Base-by-base conservation (phyloP, 139 green algal genomes). In the Deuterostichococcus epilithicus region DNA sequence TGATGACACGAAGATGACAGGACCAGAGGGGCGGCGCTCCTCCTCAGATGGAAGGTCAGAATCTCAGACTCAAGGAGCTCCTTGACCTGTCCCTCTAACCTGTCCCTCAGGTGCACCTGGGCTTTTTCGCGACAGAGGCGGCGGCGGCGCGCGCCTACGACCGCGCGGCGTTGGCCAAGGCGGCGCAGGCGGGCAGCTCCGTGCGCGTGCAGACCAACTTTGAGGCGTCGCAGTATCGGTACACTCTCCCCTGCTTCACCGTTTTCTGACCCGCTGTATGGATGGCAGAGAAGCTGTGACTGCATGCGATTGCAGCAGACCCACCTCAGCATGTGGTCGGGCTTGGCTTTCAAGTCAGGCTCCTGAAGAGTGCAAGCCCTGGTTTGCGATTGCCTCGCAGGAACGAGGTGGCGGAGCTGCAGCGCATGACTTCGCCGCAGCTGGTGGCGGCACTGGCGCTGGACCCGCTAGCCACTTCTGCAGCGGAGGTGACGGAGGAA, bases 31-130 rank as follows among this genome's bases (percentile, higher is more conserved):
- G n/a, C n/a, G n/a, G n/a, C n/a, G n/a, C n/a, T n/a, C n/a, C n/a
- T n/a, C n/a, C n/a, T n/a, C n/a, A n/a, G n/a, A n/a, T n/a, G n/a
- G n/a, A n/a, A n/a, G n/a, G n/a, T n/a, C n/a, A n/a, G n/a, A n/a
- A n/a, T n/a, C n/a, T n/a, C n/a, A n/a, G n/a, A n/a, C n/a, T n/a
- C 45, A 70, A 47, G 45, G 45, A 52, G 42, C 13, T 52, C 42
- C 42, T 52, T 23, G 42, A 13, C 13, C 8, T 23, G 13, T 52
- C 30, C 4, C 5, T 8, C 33, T 44, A n/a, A 72, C 6, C 5
- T 72, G 36, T n/a, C n/a, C n/a, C n/a, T n/a, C 75, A 84, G 80
- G 84, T 88, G 32, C 80, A 88, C 67, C 75, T 88, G 28, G 84
- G 84, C 28, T 85, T 82, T 67, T 84, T 77, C 33, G 2, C 20